These are phyloP conservation scores for Salvia miltiorrhiza DNA, from an alignment of 257 asterid genomes.

Conservation along the genomic window DNA sequence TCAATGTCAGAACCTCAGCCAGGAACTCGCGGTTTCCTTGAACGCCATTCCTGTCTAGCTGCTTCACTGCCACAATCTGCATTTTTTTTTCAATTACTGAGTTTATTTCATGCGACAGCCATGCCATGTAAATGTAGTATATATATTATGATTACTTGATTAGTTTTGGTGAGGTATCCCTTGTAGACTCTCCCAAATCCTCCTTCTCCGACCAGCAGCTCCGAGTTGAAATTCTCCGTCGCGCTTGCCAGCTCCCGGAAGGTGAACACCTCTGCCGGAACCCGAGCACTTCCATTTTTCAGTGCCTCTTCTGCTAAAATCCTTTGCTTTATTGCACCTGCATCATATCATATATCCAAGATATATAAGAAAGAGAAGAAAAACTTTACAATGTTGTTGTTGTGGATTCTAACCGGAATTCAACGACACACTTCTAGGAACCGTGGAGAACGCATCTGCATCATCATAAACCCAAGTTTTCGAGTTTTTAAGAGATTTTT, in stretches of 20 bases:
- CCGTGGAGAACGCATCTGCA: conserved; percentile 37
- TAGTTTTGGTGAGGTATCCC: conserved; percentile 67
- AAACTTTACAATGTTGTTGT: neutral
- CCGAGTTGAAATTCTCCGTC: conserved; percentile 79
- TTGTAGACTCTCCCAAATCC: conserved; percentile 89
- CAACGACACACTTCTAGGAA: conserved; percentile 56
- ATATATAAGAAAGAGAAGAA: neutral
- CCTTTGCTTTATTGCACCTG: conserved; percentile 56
- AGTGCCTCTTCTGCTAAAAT: conserved; percentile 52
- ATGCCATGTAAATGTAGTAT: too few species aligned
- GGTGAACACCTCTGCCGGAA: conserved; percentile 77
- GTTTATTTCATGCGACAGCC: too few species aligned
- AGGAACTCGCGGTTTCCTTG: conserved; percentile 54
- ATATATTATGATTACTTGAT: conserved; percentile 40
- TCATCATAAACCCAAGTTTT: conserved; percentile 42
- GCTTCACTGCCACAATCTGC: conserved; percentile 61
- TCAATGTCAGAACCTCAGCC: conserved; percentile 73
- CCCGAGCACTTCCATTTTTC: conserved; percentile 41
- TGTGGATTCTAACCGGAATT: conserved; percentile 44
- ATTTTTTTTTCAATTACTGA: too few species aligned
- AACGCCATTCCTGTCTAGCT: conserved; percentile 49
- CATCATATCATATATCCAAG: neutral
- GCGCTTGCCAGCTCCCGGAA: conserved; percentile 78
- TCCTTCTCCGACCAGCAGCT: conserved; percentile 81
- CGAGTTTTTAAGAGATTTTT: conserved; percentile 44